Percentiles rank a stretch among this genome's conserved stretches.
phyloP scores from a whole-genome alignment of 1,284 basidiomycete genomes.

The Rhodotorula sp. region DNA sequence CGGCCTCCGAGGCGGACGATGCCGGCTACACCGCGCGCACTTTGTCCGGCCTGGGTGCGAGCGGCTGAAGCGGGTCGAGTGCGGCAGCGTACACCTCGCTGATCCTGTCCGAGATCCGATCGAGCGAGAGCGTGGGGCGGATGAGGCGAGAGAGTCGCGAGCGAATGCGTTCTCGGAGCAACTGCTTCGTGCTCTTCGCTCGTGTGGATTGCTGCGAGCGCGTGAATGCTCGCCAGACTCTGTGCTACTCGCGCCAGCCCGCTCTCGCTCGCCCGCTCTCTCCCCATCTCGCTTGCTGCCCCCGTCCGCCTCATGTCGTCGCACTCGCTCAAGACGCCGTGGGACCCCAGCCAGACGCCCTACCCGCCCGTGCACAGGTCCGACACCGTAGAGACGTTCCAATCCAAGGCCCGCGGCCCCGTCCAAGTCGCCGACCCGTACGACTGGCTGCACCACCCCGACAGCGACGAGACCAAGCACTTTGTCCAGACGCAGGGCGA shows the following conservation, averaged over 20 bases:
- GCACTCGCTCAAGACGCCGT: conserved; percentile 20
- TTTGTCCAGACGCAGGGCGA: conserved; percentile 67
- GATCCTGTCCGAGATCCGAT: neutral
- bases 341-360: conserved; percentile 24
- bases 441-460: conserved; percentile 48
- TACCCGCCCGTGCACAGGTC: conserved; percentile 68
- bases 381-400: conserved; percentile 67
- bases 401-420: conserved; percentile 62
- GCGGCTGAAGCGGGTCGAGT: neutral
- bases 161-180: too few relatives aligned
- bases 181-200: too few relatives aligned
- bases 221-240: too few relatives aligned
- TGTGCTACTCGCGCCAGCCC: too few relatives aligned
- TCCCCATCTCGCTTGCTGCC: neutral
- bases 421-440: conserved; percentile 71
- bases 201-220: too few relatives aligned
- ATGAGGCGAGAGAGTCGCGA: too few relatives aligned
- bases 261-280: neutral
- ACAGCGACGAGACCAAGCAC: conserved; percentile 60
- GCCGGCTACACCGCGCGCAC: neutral
- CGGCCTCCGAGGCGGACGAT: neutral
- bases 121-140: too few relatives aligned
- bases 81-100: neutral
- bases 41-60: neutral
- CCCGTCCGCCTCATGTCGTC: conserved; percentile 3